Conservation (phyloP, 441 rosid species). For the Sinapis alba region DNA sequence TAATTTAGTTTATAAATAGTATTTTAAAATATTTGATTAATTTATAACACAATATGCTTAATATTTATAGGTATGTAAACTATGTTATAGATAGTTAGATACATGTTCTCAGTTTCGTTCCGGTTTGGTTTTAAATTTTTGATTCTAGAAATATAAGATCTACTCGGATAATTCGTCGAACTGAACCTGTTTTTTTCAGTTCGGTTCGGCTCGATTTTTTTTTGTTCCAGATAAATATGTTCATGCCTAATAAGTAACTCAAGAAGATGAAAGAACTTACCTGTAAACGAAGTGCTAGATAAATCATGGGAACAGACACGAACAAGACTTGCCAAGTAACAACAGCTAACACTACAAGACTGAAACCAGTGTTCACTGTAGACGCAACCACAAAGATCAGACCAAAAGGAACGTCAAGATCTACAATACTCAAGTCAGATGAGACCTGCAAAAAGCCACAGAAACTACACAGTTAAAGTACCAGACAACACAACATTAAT, state of each 20-base stretch:
- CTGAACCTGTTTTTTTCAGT: no score
- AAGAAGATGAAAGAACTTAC: constrained; percentile 39
- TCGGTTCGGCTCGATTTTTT: no score
- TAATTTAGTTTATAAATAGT: no score
- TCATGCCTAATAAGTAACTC: neutral
- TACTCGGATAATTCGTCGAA: no score
- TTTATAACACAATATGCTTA: no score
- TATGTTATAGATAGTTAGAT: no score
- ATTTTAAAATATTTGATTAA: no score
- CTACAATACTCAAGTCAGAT: constrained; percentile 91
- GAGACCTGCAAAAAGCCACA: constrained; percentile 53
- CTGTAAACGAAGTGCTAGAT: constrained; percentile 74
- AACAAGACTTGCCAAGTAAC: constrained; percentile 96
- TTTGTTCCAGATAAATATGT: no score
- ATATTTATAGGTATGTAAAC: no score
- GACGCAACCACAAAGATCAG: constrained; percentile 67
- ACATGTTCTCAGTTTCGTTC: no score
- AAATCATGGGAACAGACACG: constrained; percentile 80
- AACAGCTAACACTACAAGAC: constrained; percentile 79
- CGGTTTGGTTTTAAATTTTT: no score
- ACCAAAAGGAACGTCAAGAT: constrained; percentile 84
- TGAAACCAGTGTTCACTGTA: constrained; percentile 59
- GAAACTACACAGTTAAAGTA: neutral
- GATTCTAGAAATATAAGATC: no score
- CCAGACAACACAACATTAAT: neutral